Evolutionary conservation across 1,284 basidiomycete species (phyloP).

Genomic region (Rhizoctonia solani): DNA sequence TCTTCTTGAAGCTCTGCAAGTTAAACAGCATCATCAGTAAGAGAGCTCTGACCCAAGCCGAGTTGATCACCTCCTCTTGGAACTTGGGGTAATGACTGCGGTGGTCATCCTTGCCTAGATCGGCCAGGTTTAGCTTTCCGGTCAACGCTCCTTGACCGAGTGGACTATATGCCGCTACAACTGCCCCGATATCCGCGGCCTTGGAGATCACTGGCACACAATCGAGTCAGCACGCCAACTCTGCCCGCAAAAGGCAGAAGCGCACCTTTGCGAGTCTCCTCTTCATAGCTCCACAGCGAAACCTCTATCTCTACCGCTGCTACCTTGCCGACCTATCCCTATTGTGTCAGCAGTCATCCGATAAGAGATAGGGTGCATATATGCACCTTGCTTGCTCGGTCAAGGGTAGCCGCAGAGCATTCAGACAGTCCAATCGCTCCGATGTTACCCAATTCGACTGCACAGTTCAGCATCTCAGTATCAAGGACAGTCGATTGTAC

Average conservation of each 20-base stretch:
- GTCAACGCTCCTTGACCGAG: constrained; percentile 42
- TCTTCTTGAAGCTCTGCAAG: constrained; percentile 53
- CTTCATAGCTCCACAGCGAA: constrained; percentile 55
- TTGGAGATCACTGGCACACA: constrained; percentile 49
- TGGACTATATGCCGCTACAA: constrained; percentile 57
- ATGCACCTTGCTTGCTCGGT: constrained; percentile 35
- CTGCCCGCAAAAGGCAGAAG: constrained; percentile 48
- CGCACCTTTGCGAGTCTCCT: constrained; percentile 50
- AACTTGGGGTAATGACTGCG: constrained; percentile 48
- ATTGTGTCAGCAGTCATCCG: background rate
- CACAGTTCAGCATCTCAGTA: background rate
- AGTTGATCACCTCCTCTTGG: constrained; percentile 43
- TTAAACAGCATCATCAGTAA: background rate
- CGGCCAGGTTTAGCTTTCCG: constrained; percentile 36
- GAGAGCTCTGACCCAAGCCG: background rate
- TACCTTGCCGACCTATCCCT: constrained; percentile 51
- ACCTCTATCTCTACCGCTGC: constrained; percentile 58
- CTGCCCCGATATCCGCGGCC: constrained; percentile 53
- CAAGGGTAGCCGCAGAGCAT: constrained; percentile 32
- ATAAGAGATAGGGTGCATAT: background rate
- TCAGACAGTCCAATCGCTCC: constrained; percentile 39
- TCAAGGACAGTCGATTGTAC: background rate
- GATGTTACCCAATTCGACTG: constrained; percentile 39
- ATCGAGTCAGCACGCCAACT: too few relatives aligned
- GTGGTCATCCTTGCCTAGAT: constrained; percentile 45